A percentile compares a stretch with the other conserved stretches of the same genome.
Evolutionary conservation across 176 grass and related monocot genomes (phyloP).

Genomic region (bread wheat (Triticum aestivum)): DNA sequence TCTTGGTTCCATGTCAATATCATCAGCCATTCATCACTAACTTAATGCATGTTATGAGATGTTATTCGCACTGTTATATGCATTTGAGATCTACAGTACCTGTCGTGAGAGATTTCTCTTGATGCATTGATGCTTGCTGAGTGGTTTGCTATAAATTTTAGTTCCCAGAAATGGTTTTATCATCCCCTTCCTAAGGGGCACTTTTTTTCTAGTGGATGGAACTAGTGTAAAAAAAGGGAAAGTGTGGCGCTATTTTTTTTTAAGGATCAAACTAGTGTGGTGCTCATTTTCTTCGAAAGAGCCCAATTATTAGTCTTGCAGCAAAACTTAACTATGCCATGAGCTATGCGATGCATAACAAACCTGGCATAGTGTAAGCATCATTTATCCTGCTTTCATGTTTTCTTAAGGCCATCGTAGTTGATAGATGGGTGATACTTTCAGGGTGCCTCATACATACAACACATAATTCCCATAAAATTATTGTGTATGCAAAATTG

Average conservation of each 20-base stretch:
- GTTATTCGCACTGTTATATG: neutral
- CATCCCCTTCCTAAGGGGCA: neutral
- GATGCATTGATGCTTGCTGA: neutral
- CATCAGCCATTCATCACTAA: neutral
- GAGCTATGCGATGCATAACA: neutral
- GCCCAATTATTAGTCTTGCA: neutral
- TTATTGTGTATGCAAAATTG: neutral
- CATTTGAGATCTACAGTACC: neutral
- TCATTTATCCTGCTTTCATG: too few species aligned
- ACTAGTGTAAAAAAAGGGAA: too few species aligned
- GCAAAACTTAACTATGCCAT: neutral
- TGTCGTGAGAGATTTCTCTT: neutral
- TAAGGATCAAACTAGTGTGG: neutral
- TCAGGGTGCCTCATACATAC: neutral
- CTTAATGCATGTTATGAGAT: neutral
- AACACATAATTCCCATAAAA: neutral
- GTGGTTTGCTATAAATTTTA: neutral
- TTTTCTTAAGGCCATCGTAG: neutral
- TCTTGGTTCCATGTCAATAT: neutral
- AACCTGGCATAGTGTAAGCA: neutral
- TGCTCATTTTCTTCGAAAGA: neutral
- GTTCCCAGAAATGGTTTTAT: neutral
- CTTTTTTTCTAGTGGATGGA: too few species aligned
- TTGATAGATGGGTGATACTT: neutral
- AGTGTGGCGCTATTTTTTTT: too few species aligned